phyloP scores from a whole-genome alignment of 257 asterid genomes.

The Ehretia macrophylla region DNA sequence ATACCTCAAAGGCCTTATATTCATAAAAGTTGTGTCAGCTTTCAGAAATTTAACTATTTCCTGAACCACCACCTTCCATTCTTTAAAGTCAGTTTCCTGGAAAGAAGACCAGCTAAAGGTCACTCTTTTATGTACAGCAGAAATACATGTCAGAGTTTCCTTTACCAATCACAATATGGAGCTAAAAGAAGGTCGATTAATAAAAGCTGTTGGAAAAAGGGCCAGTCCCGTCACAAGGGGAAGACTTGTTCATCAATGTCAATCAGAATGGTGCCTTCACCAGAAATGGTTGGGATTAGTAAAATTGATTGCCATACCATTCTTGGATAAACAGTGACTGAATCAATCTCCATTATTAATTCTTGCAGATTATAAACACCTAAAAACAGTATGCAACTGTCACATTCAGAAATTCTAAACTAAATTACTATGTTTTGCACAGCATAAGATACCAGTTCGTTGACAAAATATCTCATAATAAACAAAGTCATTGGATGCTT shows the following conservation, averaged over 20 bases:
- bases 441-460: background rate
- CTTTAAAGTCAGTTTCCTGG: slow-evolving; percentile 96
- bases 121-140: slow-evolving; percentile 13
- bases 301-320: background rate
- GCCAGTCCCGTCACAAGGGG: too few relatives aligned
- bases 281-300: too few relatives aligned
- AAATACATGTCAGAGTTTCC: slow-evolving; percentile 5
- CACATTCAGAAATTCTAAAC: slow-evolving; percentile 14
- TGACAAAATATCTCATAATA: too few relatives aligned
- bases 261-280: too few relatives aligned
- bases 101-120: slow-evolving; percentile 31
- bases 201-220: too few relatives aligned
- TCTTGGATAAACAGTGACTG: background rate
- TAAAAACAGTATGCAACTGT: slow-evolving; percentile 5
- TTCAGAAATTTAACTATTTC: slow-evolving; percentile 92
- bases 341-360: too few relatives aligned
- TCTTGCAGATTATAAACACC: background rate
- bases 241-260: too few relatives aligned
- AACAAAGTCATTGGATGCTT: too few relatives aligned
- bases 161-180: slow-evolving; percentile 3
- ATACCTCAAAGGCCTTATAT: slow-evolving; percentile 88
- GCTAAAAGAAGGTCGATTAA: background rate
- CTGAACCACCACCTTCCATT: slow-evolving; percentile 97
- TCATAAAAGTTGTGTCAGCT: slow-evolving; percentile 95
- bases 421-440: background rate